phyloP scores from a whole-genome alignment of 1,284 basidiomycete genomes.

The Anthracocystis walkeri region DNA sequence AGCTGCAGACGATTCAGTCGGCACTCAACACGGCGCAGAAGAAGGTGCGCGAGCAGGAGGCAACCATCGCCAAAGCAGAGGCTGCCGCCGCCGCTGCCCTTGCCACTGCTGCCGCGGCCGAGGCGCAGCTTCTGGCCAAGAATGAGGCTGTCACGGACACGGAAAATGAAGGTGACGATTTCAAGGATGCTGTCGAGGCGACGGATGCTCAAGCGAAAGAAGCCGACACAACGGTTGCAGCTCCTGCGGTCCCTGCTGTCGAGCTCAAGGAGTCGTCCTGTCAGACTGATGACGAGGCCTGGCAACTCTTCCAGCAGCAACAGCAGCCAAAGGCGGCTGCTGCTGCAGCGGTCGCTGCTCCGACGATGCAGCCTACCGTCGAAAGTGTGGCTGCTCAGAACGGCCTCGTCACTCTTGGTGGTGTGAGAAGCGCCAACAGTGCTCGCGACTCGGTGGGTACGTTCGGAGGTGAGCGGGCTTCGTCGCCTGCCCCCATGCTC shows the following conservation, averaged over 20 bases:
- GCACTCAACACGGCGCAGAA: conserved; percentile 49
- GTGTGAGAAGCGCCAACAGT: conserved; percentile 24
- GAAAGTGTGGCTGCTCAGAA: conserved; percentile 38
- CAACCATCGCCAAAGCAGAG: conserved; percentile 35
- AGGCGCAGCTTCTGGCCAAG: conserved; percentile 40
- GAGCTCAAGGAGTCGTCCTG: conserved; percentile 52
- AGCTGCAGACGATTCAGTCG: conserved; percentile 51
- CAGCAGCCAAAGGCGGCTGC: conserved; percentile 14
- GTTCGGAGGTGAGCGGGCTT: conserved; percentile 43
- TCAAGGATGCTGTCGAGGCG: conserved; percentile 41
- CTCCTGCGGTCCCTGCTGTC: conserved; percentile 19
- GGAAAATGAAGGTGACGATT: conserved; percentile 47
- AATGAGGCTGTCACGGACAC: conserved; percentile 42
- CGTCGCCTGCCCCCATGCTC: conserved; percentile 46
- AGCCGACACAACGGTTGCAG: conserved; percentile 13
- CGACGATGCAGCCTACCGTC: conserved; percentile 28
- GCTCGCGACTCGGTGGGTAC: conserved; percentile 54
- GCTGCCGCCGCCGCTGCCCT: conserved; percentile 44
- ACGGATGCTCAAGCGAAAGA: conserved; percentile 9
- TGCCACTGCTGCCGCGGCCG: conserved; percentile 39
- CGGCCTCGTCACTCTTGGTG: conserved; percentile 47
- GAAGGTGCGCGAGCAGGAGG: conserved; percentile 50
- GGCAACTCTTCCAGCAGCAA: conserved; percentile 43
- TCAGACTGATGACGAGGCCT: conserved; percentile 58
- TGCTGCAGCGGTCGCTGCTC: conserved; percentile 8